Evolutionary conservation across 2,329 filamentous ascomycete species (phyloP), one percentile per base, ranked within the genome.

Genomic region (Tolypocladium album): DNA sequence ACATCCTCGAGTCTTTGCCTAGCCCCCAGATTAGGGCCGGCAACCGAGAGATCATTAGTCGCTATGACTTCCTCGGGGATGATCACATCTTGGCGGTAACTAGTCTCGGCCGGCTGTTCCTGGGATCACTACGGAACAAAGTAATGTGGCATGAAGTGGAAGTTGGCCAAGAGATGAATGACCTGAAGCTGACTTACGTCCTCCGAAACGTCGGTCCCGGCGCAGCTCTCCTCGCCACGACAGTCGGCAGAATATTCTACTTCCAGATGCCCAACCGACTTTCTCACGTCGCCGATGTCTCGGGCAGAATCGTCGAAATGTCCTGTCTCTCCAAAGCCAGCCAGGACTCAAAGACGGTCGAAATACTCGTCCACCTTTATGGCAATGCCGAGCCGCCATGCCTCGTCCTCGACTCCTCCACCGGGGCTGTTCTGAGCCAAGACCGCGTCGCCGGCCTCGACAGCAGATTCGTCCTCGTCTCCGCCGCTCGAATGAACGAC

Each of bases 61-160:
- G 82, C 52, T 91, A 89, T 67, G 80, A 82, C 31, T 89, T 89
- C 60, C 68, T 89, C 3, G 78, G 78, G 0, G 72, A 80, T 3
- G 69, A 76, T 4, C 70, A 74, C 1, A 67, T 90, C 3, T 70
- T 90, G 22, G 75, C 82, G 4, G 80, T 79, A 0, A 87, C 86
- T 0, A 85, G 80, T 0, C 80, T 81, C 42, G 88, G 88, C 1
- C 78, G 80, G 22, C 68, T 90, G 0, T 74, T 88, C 5, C 63
- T 82, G 0, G 79, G 78, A 1, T 67, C 70, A 0, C 71, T 81
- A 43, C 62, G 53, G 4, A 58, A 64, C 2, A 59, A 55, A n/a
- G 60, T 72, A 2, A 57, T 63, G 0, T 85, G 82, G 82, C 66
- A 70, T 8, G 76, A 79, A 45, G 64, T 82, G 0, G 56, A 65